Conservation (phyloP, 495 filamentous ascomycete species). For the Annulohypoxylon nitens region DNA sequence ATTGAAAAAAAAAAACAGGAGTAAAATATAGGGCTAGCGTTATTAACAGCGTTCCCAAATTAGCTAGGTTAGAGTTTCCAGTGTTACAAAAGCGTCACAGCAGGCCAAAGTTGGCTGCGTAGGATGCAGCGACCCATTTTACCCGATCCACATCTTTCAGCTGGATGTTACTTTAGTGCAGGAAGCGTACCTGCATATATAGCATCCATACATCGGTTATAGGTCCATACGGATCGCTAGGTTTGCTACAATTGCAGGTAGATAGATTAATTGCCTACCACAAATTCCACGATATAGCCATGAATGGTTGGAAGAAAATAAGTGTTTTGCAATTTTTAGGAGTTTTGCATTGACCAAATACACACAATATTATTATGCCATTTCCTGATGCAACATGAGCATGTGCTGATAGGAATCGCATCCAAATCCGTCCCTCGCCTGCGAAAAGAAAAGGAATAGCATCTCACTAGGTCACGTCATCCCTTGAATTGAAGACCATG, state of each 20-base stretch:
- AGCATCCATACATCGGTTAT: not conserved
- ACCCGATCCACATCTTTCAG: not conserved
- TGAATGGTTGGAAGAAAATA: constrained; percentile 1
- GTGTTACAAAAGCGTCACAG: constrained; percentile 17
- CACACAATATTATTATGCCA: constrained; percentile 9
- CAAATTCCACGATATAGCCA: not conserved
- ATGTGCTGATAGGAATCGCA: constrained; percentile 6
- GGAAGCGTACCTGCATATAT: constrained; percentile 3
- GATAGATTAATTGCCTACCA: not conserved
- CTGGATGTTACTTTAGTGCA: constrained; percentile 13
- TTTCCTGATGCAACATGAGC: constrained; percentile 8
- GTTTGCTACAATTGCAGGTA: not conserved
- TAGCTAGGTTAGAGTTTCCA: not conserved
- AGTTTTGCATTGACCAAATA: constrained; percentile 8
- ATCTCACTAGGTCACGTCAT: constrained; percentile 21
- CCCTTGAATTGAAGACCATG: constrained; percentile 9
- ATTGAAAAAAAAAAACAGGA: not conserved
- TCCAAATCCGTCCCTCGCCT: constrained; percentile 7
- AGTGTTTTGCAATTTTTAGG: constrained; percentile 4
- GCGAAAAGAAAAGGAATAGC: constrained; percentile 10
- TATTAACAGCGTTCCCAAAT: not conserved
- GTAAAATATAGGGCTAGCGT: not conserved
- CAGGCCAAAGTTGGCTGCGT: not conserved
- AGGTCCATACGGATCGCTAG: not conserved
- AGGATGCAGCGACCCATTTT: constrained; percentile 11